Conservation (phyloP, 495 filamentous ascomycete species). For the Barbatosphaeria neglecta region DNA sequence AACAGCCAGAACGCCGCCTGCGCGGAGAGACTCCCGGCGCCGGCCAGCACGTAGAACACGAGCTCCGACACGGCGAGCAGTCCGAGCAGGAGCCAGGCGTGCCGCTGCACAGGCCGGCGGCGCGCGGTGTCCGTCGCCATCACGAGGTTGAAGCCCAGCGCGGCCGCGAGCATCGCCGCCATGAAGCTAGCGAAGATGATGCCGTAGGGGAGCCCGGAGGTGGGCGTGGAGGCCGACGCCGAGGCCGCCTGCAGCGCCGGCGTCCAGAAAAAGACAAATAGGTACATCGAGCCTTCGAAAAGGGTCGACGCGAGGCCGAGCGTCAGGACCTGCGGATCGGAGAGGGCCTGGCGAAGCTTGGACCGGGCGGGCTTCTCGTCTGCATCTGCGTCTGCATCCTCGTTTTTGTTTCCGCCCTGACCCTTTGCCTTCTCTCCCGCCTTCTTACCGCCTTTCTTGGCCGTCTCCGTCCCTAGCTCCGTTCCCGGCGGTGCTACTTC, state of each 20-base stretch:
- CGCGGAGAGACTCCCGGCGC: constrained; percentile 21
- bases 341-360: constrained; percentile 11
- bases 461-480: no score
- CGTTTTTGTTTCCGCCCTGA: no score
- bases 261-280: constrained; percentile 48
- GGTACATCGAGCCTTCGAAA: constrained; percentile 49
- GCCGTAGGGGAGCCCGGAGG: constrained; percentile 37
- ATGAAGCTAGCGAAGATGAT: constrained; percentile 48
- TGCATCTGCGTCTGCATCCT: not conserved
- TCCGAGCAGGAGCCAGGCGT: constrained; percentile 23
- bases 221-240: constrained; percentile 9
- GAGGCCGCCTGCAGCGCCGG: constrained; percentile 33
- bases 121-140: constrained; percentile 2
- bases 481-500: no score
- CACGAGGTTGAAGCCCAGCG: constrained; percentile 29
- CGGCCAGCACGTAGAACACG: constrained; percentile 28
- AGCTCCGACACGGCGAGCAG: constrained; percentile 21
- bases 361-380: constrained; percentile 3
- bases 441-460: constrained; percentile 1
- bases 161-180: constrained; percentile 40
- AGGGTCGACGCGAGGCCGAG: constrained; percentile 37
- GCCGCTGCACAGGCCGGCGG: constrained; percentile 10
- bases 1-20: constrained; percentile 40
- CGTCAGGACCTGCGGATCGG: constrained; percentile 27
- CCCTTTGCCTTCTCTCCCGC: not conserved